phyloP scores from a whole-genome alignment of 345 rosid genomes.

The Excoecaria agallocha region DNA sequence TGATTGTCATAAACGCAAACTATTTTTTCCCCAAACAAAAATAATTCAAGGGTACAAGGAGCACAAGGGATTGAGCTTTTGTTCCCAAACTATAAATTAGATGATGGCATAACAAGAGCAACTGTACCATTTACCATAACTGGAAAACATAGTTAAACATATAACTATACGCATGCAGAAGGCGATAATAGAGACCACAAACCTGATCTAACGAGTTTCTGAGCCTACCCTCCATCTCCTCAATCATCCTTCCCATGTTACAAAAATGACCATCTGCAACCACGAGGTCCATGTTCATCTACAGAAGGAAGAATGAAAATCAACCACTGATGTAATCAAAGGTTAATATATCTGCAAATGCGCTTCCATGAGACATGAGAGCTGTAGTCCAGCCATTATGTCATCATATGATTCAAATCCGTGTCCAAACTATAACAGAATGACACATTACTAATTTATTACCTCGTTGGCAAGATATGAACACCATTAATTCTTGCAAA shows the following conservation, averaged over 20 bases:
- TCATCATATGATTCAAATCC: neutral
- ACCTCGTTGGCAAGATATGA: neutral
- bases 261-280: conserved; percentile 89
- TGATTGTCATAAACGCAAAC: neutral
- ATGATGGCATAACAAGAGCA: too few relatives aligned
- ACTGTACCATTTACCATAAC: neutral
- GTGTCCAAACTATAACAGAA: neutral
- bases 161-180: neutral
- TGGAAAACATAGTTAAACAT: neutral
- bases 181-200: neutral
- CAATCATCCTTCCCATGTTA: conserved; percentile 99
- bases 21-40: neutral
- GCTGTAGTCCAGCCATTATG: neutral
- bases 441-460: neutral
- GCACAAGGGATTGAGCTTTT: neutral
- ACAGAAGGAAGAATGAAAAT: conserved; percentile 4
- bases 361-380: neutral
- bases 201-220: conserved; percentile 97
- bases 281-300: conserved; percentile 90
- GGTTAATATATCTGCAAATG: neutral
- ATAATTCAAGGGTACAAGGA: neutral
- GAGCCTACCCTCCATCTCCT: conserved; percentile 94
- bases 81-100: neutral
- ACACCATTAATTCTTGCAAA: neutral
- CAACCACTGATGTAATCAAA: neutral